These are phyloP conservation scores for Ajuga reptans DNA, from an alignment of 305 asterid species.

Conservation along the genomic window DNA sequence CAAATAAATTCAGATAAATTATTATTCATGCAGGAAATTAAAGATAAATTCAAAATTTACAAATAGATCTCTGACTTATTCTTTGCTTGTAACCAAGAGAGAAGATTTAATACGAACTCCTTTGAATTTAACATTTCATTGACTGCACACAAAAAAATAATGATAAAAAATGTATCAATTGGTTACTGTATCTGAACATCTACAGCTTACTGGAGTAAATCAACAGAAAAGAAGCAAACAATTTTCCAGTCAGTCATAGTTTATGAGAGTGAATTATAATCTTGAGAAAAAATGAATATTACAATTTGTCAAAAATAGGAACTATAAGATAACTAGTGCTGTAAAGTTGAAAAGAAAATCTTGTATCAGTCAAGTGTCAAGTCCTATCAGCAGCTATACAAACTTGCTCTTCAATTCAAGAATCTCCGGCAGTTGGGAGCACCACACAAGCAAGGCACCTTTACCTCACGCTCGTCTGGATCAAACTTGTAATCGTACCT, in stretches of 20 bases:
- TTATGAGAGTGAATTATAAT: neutral
- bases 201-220: neutral
- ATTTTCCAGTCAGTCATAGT: neutral
- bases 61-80: no score
- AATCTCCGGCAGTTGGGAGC: constrained; percentile 77
- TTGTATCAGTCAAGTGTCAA: constrained; percentile 1
- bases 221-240: neutral
- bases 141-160: no score
- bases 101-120: no score
- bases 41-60: no score
- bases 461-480: constrained; percentile 69
- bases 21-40: no score
- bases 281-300: neutral
- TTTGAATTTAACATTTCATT: no score
- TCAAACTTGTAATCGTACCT: constrained; percentile 91
- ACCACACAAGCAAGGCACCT: constrained; percentile 75
- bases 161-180: neutral
- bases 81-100: no score
- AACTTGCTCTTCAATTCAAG: constrained; percentile 47
- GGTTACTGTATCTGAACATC: neutral
- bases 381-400: constrained; percentile 19
- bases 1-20: no score
- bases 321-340: constrained; percentile 4
- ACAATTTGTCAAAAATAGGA: neutral
- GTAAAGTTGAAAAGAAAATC: neutral